Evolutionary conservation across 1,284 basidiomycete genomes (phyloP).

Genomic region (Inonotus hispidus): DNA sequence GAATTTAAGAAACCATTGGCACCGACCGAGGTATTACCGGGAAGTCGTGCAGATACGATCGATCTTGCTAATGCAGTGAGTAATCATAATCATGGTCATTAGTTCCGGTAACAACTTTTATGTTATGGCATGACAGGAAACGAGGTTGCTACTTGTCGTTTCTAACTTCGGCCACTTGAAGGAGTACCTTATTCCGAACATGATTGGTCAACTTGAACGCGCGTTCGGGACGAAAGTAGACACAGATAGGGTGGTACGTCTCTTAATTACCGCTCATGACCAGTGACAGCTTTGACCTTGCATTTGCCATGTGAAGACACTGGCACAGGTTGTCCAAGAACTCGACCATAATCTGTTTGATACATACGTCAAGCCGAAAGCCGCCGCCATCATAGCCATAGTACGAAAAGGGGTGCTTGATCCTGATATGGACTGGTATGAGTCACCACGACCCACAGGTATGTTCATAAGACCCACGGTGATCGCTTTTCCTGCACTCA

Average conservation of each 20-base stretch:
- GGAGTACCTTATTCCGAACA: constrained; percentile 64
- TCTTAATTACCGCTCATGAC: not conserved
- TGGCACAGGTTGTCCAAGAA: constrained; percentile 75
- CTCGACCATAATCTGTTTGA: constrained; percentile 87
- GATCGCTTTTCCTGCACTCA: too few species aligned
- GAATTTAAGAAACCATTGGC: constrained; percentile 35
- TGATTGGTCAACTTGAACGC: constrained; percentile 77
- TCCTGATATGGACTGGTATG: constrained; percentile 84
- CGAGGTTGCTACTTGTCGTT: constrained; percentile 82
- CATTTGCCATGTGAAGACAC: constrained; percentile 39
- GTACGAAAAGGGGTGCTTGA: constrained; percentile 79
- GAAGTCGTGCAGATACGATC: constrained; percentile 41
- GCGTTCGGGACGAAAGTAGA: constrained; percentile 72
- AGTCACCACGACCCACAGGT: constrained; percentile 86
- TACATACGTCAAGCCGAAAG: constrained; percentile 80
- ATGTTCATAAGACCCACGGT: constrained; percentile 23
- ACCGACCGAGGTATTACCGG: constrained; percentile 27
- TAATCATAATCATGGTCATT: constrained; percentile 20
- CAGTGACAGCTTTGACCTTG: not conserved
- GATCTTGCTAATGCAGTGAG: constrained; percentile 61
- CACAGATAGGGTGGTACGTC: constrained; percentile 65
- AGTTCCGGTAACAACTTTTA: not conserved
- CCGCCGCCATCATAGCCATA: constrained; percentile 58
- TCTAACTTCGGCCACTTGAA: constrained; percentile 85
- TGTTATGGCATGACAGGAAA: constrained; percentile 54